These are phyloP conservation scores for Pythium scleroteichum DNA, from an alignment of 352 stramenopile genomes.

Conservation along the genomic window DNA sequence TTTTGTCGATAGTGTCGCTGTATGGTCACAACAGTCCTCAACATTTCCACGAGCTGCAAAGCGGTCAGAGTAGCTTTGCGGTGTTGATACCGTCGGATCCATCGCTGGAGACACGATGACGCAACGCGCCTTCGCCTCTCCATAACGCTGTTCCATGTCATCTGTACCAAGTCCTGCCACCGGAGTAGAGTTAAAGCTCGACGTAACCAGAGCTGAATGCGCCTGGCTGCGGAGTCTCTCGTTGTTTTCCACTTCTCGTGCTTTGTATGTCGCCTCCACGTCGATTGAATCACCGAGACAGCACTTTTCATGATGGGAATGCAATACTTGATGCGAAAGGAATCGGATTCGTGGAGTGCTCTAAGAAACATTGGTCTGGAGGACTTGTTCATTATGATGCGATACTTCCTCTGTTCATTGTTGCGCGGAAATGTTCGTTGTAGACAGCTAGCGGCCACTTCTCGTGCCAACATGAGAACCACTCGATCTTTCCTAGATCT, in stretches of 20 bases:
- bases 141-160: background rate
- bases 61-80: constrained; percentile 5
- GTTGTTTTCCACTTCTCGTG: constrained; percentile 17
- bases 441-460: constrained; percentile 49
- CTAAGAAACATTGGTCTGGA: constrained; percentile 53
- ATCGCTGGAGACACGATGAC: constrained; percentile 3
- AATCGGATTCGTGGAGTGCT: constrained; percentile 22
- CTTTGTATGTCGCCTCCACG: constrained; percentile 43
- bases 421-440: constrained; percentile 47
- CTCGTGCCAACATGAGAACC: constrained; percentile 26
- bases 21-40: constrained; percentile 35
- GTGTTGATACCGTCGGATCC: background rate
- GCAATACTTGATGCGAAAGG: constrained; percentile 36
- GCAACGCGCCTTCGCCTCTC: constrained; percentile 1
- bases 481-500: constrained; percentile 29
- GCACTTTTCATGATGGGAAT: constrained; percentile 49
- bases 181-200: background rate
- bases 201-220: constrained; percentile 18
- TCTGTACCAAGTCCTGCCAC: constrained; percentile 14
- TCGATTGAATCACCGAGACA: constrained; percentile 42
- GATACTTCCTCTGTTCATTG: constrained; percentile 32
- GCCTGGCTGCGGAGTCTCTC: background rate
- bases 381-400: constrained; percentile 33
- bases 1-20: constrained; percentile 40
- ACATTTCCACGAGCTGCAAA: constrained; percentile 23